Conservation (phyloP, 805 yeast species). For the Citeromyces matritensis region DNA sequence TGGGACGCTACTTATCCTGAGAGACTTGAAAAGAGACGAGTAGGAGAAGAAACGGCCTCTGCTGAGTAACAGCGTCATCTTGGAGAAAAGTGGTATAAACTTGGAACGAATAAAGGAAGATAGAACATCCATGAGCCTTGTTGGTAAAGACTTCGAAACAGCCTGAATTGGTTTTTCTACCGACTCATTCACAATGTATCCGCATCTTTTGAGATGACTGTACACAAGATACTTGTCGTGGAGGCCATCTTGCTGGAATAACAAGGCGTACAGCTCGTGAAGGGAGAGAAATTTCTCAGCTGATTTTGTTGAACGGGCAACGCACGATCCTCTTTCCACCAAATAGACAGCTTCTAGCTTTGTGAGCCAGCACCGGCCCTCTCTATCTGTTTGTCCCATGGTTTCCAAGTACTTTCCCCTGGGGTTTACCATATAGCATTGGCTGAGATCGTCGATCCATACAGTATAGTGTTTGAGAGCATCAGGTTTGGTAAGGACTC, state of each 20-base stretch:
- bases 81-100: background rate
- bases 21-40: constrained; percentile 1
- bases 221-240: constrained; percentile 52
- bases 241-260: constrained; percentile 23
- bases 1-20: background rate
- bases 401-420: constrained; percentile 63
- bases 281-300: constrained; percentile 29
- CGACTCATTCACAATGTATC: constrained; percentile 43
- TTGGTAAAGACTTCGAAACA: background rate
- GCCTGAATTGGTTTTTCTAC: background rate
- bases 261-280: constrained; percentile 45
- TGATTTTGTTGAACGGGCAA: constrained; percentile 10
- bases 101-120: background rate
- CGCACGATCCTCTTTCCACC: constrained; percentile 61
- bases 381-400: constrained; percentile 44
- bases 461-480: constrained; percentile 13
- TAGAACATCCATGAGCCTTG: background rate
- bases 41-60: background rate
- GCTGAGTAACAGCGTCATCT: background rate
- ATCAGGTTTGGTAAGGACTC: constrained; percentile 12
- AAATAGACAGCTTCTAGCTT: constrained; percentile 65
- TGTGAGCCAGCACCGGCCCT: constrained; percentile 31
- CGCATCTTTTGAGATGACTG: constrained; percentile 61
- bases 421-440: constrained; percentile 23
- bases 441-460: constrained; percentile 7